A percentile compares a stretch with the other conserved stretches of the same genome.
phyloP scores from a whole-genome alignment of 1,284 basidiomycete genomes.

The Tylopilus sp. region DNA sequence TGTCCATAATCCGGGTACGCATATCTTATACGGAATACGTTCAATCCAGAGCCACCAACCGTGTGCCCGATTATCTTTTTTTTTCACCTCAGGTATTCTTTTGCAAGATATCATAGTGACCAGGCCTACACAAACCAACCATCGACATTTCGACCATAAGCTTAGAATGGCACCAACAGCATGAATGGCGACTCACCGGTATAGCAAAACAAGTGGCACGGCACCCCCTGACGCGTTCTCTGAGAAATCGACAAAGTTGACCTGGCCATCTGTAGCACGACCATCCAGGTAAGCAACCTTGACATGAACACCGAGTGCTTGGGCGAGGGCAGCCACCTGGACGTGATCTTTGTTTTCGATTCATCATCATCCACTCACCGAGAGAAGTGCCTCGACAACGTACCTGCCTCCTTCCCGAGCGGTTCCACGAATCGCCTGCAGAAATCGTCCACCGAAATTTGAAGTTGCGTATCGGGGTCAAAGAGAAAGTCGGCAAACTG shows the following conservation, averaged over 20 bases:
- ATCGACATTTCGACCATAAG: slow-evolving; percentile 6
- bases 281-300: slow-evolving; percentile 86
- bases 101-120: slow-evolving; percentile 80
- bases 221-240: slow-evolving; percentile 48
- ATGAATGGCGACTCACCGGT: slow-evolving; percentile 65
- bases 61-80: neutral
- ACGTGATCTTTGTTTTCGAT: slow-evolving; percentile 70
- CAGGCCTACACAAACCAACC: slow-evolving; percentile 60
- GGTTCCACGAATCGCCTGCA: slow-evolving; percentile 85
- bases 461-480: slow-evolving; percentile 74
- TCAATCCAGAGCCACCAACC: neutral
- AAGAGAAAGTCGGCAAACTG: slow-evolving; percentile 77
- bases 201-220: slow-evolving; percentile 72
- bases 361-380: slow-evolving; percentile 4
- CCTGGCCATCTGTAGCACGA: slow-evolving; percentile 55
- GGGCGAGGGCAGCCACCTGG: slow-evolving; percentile 83
- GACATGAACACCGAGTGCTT: slow-evolving; percentile 75
- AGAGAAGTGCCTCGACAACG: slow-evolving; percentile 9
- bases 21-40: slow-evolving; percentile 23
- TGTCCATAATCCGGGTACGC: slow-evolving; percentile 11
- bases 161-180: neutral
- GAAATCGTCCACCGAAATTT: slow-evolving; percentile 66
- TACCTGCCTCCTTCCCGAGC: slow-evolving; percentile 85
- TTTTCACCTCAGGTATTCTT: slow-evolving; percentile 24
- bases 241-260: slow-evolving; percentile 81